Percentiles rank a stretch among this genome's conserved stretches.
phyloP scores from a whole-genome alignment of 306 rosid species.

The Argentina anserina region DNA sequence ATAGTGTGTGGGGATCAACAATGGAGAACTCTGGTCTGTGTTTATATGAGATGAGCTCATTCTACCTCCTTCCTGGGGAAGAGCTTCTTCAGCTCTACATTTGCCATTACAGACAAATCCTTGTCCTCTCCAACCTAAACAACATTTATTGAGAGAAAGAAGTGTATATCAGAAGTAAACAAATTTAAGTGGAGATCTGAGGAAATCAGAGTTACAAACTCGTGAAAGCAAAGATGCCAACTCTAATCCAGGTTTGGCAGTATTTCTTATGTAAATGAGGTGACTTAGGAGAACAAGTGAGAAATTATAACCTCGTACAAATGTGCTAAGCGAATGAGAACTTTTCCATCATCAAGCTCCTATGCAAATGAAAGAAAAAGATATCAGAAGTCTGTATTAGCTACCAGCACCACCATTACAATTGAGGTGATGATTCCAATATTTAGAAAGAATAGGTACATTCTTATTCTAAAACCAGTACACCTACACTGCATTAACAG shows the following conservation, averaged over 20 bases:
- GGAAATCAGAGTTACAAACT: background rate
- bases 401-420: too few relatives aligned
- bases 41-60: slow-evolving; percentile 11
- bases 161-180: background rate
- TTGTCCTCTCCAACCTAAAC: slow-evolving; percentile 81
- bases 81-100: slow-evolving; percentile 76
- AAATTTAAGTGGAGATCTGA: background rate
- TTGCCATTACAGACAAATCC: slow-evolving; percentile 54
- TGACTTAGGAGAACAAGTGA: background rate
- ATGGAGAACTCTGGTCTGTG: background rate
- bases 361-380: slow-evolving; percentile 7
- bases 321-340: slow-evolving; percentile 48
- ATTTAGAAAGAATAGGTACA: background rate
- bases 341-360: slow-evolving; percentile 39
- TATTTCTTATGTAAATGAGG: background rate
- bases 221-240: background rate
- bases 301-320: slow-evolving; percentile 37
- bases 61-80: slow-evolving; percentile 75
- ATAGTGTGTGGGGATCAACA: background rate
- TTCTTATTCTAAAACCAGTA: background rate
- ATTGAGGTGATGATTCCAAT: background rate
- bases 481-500: background rate
- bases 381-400: background rate
- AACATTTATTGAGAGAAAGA: slow-evolving; percentile 23
- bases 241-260: background rate